Conservation (phyloP, 2,329 filamentous ascomycete genomes). For the Chaetomiaceae sp. region DNA sequence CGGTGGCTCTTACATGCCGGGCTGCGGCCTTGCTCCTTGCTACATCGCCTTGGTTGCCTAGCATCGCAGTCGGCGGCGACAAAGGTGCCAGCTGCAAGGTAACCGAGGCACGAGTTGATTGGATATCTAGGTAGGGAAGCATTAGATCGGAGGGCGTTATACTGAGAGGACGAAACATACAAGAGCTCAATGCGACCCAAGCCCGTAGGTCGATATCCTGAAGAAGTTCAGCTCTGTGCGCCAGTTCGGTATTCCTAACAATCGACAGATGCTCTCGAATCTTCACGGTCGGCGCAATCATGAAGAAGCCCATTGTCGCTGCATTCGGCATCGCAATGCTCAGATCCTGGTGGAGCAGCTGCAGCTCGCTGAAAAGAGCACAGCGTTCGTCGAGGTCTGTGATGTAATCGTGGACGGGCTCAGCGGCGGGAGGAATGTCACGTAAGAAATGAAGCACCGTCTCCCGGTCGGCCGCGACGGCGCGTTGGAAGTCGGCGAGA, state of each 20-base stretch:
- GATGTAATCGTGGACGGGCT: conserved; percentile 3
- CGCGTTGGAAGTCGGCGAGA: no score
- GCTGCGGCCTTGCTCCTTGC: background rate
- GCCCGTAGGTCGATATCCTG: no score
- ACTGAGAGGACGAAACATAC: no score
- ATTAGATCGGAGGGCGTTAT: no score
- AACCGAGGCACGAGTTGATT: background rate
- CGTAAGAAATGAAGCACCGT: background rate
- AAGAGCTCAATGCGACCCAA: no score
- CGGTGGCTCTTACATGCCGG: background rate
- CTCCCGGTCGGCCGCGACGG: conserved; percentile 3
- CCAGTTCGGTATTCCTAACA: background rate
- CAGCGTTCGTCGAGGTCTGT: conserved; percentile 2
- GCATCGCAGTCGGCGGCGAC: background rate
- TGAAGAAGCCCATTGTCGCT: conserved; percentile 6
- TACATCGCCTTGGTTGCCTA: background rate
- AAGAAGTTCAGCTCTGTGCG: background rate
- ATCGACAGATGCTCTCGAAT: conserved; percentile 1
- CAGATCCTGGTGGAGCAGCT: background rate
- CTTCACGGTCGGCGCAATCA: conserved; percentile 8
- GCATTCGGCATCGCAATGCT: background rate
- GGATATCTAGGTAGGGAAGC: no score
- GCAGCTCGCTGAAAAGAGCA: background rate
- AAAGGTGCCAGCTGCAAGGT: background rate
- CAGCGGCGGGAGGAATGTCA: conserved; percentile 3